Conservation (phyloP, 2,329 filamentous ascomycete species). For the Zalaria obscura region DNA sequence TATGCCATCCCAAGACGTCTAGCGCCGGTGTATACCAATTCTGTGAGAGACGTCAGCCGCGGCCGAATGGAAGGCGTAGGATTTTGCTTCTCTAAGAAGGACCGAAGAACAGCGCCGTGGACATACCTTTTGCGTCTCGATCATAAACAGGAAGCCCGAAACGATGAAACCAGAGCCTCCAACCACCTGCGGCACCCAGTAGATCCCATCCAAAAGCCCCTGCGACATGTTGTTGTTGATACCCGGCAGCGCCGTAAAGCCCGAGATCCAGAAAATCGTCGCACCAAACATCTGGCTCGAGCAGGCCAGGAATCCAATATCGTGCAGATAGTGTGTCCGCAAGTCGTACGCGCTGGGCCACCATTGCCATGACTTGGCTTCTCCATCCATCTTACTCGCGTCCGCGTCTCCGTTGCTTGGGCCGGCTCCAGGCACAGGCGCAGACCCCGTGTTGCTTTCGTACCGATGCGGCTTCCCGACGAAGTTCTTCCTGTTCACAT, state of each 20-base stretch:
- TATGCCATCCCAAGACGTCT: constrained; percentile 48
- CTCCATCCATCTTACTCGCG: not conserved
- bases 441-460: not conserved
- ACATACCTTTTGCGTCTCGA: constrained; percentile 44
- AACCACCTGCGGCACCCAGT: constrained; percentile 48
- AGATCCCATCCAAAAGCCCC: constrained; percentile 38
- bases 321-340: constrained; percentile 43
- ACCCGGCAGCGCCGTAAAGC: constrained; percentile 44
- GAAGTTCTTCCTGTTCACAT: constrained; percentile 18
- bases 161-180: constrained; percentile 49
- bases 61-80: not conserved
- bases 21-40: constrained; percentile 48
- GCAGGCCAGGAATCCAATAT: constrained; percentile 49
- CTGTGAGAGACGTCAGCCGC: not conserved
- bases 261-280: constrained; percentile 50
- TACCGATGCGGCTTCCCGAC: constrained; percentile 9
- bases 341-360: constrained; percentile 44
- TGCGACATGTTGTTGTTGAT: constrained; percentile 38
- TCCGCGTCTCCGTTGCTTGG: not conserved
- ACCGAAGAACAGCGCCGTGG: not conserved
- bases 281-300: constrained; percentile 42
- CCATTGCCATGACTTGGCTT: constrained; percentile 38
- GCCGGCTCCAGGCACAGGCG: not conserved
- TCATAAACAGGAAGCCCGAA: constrained; percentile 44
- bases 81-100: not conserved